These are phyloP conservation scores for Pisolithus sp. DNA, from an alignment of 768 basidiomycete genomes.

Conservation along the genomic window DNA sequence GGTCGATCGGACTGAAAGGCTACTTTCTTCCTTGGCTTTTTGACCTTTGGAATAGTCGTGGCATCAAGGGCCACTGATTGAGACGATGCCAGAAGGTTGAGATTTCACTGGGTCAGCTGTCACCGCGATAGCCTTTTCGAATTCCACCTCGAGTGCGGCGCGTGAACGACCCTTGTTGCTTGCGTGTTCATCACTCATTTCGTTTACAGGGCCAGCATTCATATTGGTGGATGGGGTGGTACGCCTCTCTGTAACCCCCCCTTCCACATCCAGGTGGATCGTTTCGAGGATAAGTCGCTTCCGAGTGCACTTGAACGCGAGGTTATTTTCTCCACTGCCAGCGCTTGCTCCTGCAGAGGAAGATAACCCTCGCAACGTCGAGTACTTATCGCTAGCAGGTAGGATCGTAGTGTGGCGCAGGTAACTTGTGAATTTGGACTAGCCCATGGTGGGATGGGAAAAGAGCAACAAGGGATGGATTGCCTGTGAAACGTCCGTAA, in stretches of 20 bases:
- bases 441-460: constrained; percentile 89
- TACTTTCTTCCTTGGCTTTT: constrained; percentile 59
- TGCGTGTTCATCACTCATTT: constrained; percentile 5
- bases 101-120: constrained; percentile 1
- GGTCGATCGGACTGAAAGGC: constrained; percentile 61
- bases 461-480: constrained; percentile 64
- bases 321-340: constrained; percentile 89
- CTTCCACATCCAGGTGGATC: constrained; percentile 79
- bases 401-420: constrained; percentile 67
- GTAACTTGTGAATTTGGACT: constrained; percentile 69
- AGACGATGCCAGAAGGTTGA: constrained; percentile 7
- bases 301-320: constrained; percentile 89
- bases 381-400: constrained; percentile 77
- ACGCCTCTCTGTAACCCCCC: constrained; percentile 73
- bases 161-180: constrained; percentile 13
- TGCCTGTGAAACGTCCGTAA: constrained; percentile 39
- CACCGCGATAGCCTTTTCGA: constrained; percentile 29
- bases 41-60: constrained; percentile 22
- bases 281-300: constrained; percentile 88
- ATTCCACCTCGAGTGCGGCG: constrained; percentile 38
- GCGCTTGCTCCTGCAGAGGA: constrained; percentile 43
- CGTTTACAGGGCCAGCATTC: constrained; percentile 18
- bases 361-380: constrained; percentile 74
- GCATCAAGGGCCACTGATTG: constrained; percentile 1
- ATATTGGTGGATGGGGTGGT: constrained; percentile 43